Evolutionary conservation across 257 asterid species (phyloP).

Genomic region (Forsythia viridissima): DNA sequence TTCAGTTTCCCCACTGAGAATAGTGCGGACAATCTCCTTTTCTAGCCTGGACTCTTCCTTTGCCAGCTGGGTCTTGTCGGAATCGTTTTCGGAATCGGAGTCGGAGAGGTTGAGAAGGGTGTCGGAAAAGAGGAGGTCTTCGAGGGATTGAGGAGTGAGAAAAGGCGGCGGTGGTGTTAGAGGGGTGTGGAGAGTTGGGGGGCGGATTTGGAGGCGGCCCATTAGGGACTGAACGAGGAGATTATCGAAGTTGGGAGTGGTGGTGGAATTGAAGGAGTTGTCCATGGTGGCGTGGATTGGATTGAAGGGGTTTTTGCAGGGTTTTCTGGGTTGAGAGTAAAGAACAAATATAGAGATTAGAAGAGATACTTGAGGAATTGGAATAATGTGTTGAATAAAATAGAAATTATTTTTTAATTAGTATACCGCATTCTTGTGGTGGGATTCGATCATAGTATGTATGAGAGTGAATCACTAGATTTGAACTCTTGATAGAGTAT

Average conservation of each 20-base stretch:
- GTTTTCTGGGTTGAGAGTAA: slow-evolving; percentile 31
- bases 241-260: slow-evolving; percentile 83
- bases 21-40: slow-evolving; percentile 70
- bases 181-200: slow-evolving; percentile 35
- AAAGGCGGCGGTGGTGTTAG: slow-evolving; percentile 33
- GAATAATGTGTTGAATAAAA: too few species aligned
- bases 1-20: slow-evolving; percentile 61
- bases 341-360: not conserved
- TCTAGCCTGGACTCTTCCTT: slow-evolving; percentile 90
- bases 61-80: slow-evolving; percentile 56
- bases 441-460: too few species aligned
- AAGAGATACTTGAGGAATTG: not conserved
- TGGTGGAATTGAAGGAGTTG: slow-evolving; percentile 42
- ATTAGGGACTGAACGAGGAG: slow-evolving; percentile 84
- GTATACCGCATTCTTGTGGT: too few species aligned
- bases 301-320: slow-evolving; percentile 37
- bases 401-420: too few species aligned
- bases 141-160: slow-evolving; percentile 57
- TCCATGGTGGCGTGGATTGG: slow-evolving; percentile 33
- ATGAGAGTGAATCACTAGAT: too few species aligned
- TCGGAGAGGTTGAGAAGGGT: slow-evolving; percentile 50
- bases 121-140: slow-evolving; percentile 77
- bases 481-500: too few species aligned
- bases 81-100: slow-evolving; percentile 40
- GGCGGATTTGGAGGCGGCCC: slow-evolving; percentile 73